A percentile compares a stretch with the other conserved stretches of the same genome.
phyloP scores from a whole-genome alignment of 345 rosid species.

The Camelina laxa region DNA sequence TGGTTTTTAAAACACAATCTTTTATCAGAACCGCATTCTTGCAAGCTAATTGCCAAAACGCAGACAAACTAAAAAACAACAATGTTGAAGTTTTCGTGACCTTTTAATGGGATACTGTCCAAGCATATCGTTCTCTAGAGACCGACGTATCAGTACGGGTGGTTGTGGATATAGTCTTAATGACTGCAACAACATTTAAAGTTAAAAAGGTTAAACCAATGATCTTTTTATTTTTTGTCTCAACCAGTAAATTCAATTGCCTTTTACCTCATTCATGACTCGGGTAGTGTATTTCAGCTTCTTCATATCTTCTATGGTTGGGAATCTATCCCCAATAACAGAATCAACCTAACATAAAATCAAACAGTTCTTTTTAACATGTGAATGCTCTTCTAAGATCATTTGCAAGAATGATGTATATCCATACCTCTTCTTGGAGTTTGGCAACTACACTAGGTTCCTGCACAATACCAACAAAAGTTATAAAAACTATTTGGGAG shows the following conservation, averaged over 20 bases:
- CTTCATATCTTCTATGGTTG: constrained; percentile 83
- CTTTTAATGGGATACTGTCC: constrained; percentile 84
- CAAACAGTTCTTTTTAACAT: background rate
- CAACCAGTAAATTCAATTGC: background rate
- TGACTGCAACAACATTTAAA: constrained; percentile 59
- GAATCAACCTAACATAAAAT: constrained; percentile 70
- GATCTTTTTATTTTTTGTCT: background rate
- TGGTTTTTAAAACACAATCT: constrained; percentile 32
- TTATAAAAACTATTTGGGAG: background rate
- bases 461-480: constrained; percentile 51
- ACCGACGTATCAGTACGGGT: constrained; percentile 93
- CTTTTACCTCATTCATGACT: constrained; percentile 85
- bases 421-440: constrained; percentile 83
- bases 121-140: constrained; percentile 70
- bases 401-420: constrained; percentile 1
- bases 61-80: constrained; percentile 8
- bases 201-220: background rate
- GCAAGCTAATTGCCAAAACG: constrained; percentile 5
- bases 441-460: constrained; percentile 78
- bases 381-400: constrained; percentile 12
- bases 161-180: constrained; percentile 96
- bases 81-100: constrained; percentile 41
- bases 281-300: constrained; percentile 90
- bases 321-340: constrained; percentile 85
- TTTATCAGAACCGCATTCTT: constrained; percentile 20